These are phyloP conservation scores for Solanum bulbocastanum DNA, from an alignment of 257 asterid species.

Conservation along the genomic window DNA sequence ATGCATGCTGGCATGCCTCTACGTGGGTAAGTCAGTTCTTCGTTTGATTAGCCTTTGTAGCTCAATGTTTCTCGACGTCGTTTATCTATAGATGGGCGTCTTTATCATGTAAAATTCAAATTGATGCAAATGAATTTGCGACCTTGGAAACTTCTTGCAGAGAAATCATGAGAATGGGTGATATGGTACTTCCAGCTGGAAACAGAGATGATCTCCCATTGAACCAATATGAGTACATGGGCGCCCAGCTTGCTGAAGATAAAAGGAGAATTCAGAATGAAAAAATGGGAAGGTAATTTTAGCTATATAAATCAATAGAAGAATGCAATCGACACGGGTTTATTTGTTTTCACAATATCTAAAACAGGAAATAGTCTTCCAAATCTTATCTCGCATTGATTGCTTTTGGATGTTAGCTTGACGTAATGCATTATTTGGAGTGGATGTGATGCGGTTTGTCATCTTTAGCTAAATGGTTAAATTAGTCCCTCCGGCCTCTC, in stretches of 20 bases:
- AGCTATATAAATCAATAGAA: background rate
- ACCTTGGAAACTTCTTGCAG: slow-evolving; percentile 30
- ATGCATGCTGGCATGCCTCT: slow-evolving; percentile 29
- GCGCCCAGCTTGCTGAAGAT: slow-evolving; percentile 29
- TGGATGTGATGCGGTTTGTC: background rate
- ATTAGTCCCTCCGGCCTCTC: background rate
- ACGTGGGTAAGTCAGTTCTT: slow-evolving; percentile 30
- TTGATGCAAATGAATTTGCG: background rate
- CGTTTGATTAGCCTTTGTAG: background rate
- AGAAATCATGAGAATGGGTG: slow-evolving; percentile 35
- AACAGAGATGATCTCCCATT: slow-evolving; percentile 8
- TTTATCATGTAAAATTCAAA: background rate
- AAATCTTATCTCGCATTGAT: background rate
- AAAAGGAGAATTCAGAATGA: slow-evolving; percentile 36
- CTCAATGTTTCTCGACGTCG: background rate
- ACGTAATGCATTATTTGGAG: background rate
- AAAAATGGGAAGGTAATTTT: slow-evolving; percentile 44
- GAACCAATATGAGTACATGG: slow-evolving; percentile 23
- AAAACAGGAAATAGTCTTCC: background rate
- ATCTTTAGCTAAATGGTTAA: background rate
- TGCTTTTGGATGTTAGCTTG: background rate
- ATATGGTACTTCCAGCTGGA: slow-evolving; percentile 33
- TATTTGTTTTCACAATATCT: background rate
- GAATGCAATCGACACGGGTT: background rate
- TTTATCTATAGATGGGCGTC: background rate